phyloP scores from a whole-genome alignment of 2,329 filamentous ascomycete species.

The Gaeumannomyces sp. region DNA sequence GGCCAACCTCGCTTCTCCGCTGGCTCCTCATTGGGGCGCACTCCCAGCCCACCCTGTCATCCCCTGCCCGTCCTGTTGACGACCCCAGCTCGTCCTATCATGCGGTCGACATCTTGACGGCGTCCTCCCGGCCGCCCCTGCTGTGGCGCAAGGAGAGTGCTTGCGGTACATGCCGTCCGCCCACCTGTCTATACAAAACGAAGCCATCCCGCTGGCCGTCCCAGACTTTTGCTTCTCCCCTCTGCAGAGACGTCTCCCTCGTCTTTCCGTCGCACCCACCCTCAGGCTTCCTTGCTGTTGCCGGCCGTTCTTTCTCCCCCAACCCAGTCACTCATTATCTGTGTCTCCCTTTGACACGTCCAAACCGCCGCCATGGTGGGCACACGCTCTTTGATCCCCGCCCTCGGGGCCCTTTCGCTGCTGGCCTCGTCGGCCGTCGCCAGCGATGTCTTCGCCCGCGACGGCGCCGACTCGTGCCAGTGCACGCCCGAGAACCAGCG shows the following conservation, averaged over 20 bases:
- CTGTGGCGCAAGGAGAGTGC: slow-evolving; percentile 59
- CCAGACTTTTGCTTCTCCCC: background rate
- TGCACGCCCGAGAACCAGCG: slow-evolving; percentile 6
- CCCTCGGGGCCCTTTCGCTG: slow-evolving; percentile 4
- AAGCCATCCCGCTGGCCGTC: background rate
- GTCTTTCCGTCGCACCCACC: background rate
- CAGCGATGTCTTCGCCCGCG: background rate
- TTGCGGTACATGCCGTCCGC: slow-evolving; percentile 55
- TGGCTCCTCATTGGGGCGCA: background rate
- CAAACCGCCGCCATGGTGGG: slow-evolving; percentile 4
- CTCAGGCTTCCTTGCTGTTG: background rate
- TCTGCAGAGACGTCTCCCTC: background rate
- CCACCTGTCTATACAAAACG: background rate
- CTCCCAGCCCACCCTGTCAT: background rate
- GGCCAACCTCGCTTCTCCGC: background rate
- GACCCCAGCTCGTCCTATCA: too few relatives aligned
- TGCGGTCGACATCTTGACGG: background rate
- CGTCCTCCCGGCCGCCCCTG: background rate
- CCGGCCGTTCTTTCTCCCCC: background rate
- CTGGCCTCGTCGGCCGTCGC: slow-evolving; percentile 1
- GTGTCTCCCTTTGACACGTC: background rate
- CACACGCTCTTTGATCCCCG: slow-evolving; percentile 2
- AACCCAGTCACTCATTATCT: background rate
- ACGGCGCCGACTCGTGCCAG: background rate
- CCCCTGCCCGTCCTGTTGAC: too few relatives aligned